These are phyloP conservation scores for Aquilaria malaccensis DNA, from an alignment of 345 rosid species.

Conservation along the genomic window DNA sequence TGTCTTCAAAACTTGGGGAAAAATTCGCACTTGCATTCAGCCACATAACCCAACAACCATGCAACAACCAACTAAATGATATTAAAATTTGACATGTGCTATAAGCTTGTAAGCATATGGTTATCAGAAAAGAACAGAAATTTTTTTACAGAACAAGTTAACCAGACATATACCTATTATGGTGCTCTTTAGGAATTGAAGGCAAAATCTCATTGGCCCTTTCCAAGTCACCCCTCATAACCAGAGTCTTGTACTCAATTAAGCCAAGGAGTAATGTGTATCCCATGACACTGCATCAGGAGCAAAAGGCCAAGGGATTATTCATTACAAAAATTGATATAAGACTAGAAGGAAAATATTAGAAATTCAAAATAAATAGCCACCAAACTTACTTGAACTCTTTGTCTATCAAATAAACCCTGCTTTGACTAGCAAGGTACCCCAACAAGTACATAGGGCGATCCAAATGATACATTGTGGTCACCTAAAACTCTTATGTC, in stretches of 20 bases:
- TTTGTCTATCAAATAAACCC: constrained; percentile 95
- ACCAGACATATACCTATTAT: constrained; percentile 46
- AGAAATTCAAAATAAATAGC: background rate
- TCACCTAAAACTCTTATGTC: constrained; percentile 45
- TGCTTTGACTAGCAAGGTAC: constrained; percentile 95
- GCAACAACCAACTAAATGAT: no score
- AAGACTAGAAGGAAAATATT: constrained; percentile 14
- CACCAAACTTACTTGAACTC: constrained; percentile 80
- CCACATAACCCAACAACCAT: no score
- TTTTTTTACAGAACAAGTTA: no score
- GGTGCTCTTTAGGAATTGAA: constrained; percentile 81
- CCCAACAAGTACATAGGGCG: constrained; percentile 99
- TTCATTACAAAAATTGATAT: constrained; percentile 4
- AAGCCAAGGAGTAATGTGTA: constrained; percentile 81
- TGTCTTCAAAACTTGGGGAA: no score
- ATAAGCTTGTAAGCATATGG: no score
- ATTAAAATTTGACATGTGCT: no score
- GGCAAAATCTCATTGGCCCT: constrained; percentile 77
- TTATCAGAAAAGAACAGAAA: no score
- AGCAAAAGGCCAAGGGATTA: background rate
- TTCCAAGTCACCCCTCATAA: constrained; percentile 86
- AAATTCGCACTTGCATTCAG: no score
- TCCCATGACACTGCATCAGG: constrained; percentile 60
- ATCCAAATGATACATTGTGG: constrained; percentile 99
- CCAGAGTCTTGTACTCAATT: constrained; percentile 93